Conservation (phyloP, 495 filamentous ascomycete species). For the Penicillium simplicissimum region DNA sequence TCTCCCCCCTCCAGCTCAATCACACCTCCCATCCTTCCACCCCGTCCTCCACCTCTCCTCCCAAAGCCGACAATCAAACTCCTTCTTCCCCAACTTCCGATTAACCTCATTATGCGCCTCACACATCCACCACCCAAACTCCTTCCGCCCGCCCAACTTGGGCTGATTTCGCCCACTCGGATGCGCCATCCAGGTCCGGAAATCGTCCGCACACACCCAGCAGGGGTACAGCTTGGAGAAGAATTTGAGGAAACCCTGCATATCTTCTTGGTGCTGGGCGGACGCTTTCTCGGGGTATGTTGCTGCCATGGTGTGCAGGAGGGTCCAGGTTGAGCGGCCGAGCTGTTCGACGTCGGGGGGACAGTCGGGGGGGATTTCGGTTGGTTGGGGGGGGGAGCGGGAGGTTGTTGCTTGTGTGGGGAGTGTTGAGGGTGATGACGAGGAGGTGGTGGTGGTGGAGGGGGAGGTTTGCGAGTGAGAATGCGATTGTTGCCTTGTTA, state of each 20-base stretch:
- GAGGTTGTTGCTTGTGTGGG: conserved; percentile 14
- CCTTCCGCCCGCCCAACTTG: conserved; percentile 62
- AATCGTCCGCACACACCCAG: conserved; percentile 93
- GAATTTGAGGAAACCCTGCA: conserved; percentile 71
- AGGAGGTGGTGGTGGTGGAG: conserved; percentile 22
- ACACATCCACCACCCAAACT: conserved; percentile 93
- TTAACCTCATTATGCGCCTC: conserved; percentile 98
- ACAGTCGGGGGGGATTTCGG: conserved; percentile 39
- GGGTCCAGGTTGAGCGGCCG: conserved; percentile 86
- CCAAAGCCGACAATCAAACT: conserved; percentile 90
- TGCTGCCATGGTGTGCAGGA: conserved; percentile 88
- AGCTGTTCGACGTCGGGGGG: conserved; percentile 71
- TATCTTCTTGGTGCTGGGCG: conserved; percentile 65
- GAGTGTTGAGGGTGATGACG: conserved; percentile 26
- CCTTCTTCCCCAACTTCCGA: conserved; percentile 83
- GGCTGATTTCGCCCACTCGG: conserved; percentile 62
- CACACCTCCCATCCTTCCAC: conserved; percentile 80
- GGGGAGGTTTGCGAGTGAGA: conserved; percentile 19
- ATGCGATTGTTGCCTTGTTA: conserved; percentile 57
- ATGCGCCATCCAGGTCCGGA: conserved; percentile 75
- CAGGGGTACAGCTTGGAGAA: conserved; percentile 91
- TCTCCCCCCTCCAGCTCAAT: too few species aligned
- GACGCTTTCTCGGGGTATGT: conserved; percentile 74
- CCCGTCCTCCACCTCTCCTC: conserved; percentile 93
- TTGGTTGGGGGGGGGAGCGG: conserved; percentile 20